Percentiles rank a stretch among this genome's conserved stretches.
Conservation (phyloP, 1,284 basidiomycete species). For the Rhodotorula sp. region DNA sequence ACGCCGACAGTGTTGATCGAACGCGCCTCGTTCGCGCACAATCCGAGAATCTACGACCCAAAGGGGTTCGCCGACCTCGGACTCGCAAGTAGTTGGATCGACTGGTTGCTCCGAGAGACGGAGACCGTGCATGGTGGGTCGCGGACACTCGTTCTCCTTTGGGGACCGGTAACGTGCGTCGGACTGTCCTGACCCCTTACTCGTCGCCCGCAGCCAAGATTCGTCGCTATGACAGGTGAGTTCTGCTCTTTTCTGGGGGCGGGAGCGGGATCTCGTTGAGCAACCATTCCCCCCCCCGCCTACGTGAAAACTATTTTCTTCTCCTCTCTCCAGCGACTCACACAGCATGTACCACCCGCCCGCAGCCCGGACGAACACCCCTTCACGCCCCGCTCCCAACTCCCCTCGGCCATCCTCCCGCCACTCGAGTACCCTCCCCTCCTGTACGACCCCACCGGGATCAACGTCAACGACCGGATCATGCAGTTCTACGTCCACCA, state of each 20-base stretch:
- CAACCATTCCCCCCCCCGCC: background rate
- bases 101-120: constrained; percentile 95
- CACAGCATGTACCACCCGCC: too few relatives aligned
- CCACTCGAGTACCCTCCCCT: constrained; percentile 73
- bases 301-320: background rate
- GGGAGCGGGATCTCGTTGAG: background rate
- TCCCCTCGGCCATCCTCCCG: constrained; percentile 79
- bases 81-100: constrained; percentile 84
- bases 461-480: constrained; percentile 87
- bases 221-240: constrained; percentile 80
- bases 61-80: constrained; percentile 64
- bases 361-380: constrained; percentile 86
- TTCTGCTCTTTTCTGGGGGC: constrained; percentile 23
- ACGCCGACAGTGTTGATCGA: constrained; percentile 70
- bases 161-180: too few relatives aligned
- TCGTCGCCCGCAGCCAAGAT: constrained; percentile 69
- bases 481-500: constrained; percentile 78
- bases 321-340: background rate
- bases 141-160: constrained; percentile 44
- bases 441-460: constrained; percentile 68
- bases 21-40: constrained; percentile 92
- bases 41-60: constrained; percentile 74
- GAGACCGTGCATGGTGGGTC: constrained; percentile 83
- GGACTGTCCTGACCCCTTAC: background rate
- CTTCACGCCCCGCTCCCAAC: constrained; percentile 69